Evolutionary conservation across 2,329 filamentous ascomycete genomes (phyloP), one percentile per base, ranked within the genome.

Genomic region (Pseudopyricularia javanii): DNA sequence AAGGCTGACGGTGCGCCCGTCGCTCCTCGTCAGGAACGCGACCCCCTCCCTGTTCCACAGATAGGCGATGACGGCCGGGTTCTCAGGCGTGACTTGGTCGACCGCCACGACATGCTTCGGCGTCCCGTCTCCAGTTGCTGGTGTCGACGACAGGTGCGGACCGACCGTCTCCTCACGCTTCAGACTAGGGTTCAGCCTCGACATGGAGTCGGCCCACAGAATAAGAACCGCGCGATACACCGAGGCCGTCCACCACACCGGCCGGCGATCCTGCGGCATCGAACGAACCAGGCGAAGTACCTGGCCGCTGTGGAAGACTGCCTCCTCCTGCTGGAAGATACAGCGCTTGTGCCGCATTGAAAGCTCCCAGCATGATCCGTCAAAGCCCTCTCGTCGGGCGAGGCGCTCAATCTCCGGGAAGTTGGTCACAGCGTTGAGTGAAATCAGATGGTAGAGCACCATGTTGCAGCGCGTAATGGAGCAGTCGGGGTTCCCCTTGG

Each of bases 181-280:
- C 57, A 70, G 67, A 57, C 58, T 62, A 20, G 62, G 61, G 54
- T 80, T 74, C 54, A 75, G 70, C 54, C 74, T 72, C 6, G 55
- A 61, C 69, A 84, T 65, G 58, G 79, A 78, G 58, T 85, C 79
- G 2, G 75, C 72, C 82, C 81, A 85, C 2, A 84, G 68, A 40
- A 82, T 75, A 53, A 85, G 68, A 4, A 74, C 74, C 2, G 75
- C 82, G n/a, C 85, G 79, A 62, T 88, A 87, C 40, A 87, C 69
- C 3, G 82, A 83, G 2, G 75, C 78, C n/a, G 80, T 70, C 83
- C 83, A 88, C 84, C 84, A 88, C 35, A 75, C 77, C 6, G 84
- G 84, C 22, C 82, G 75, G 3, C 77, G 71, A 49, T 80, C 75
- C 30, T 69, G 67, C 2, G 79, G 74, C 76, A 87, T 85, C 14